Base-by-base conservation (phyloP, 129 eudicot genomes). In the Helichrysum umbraculigerum region DNA sequence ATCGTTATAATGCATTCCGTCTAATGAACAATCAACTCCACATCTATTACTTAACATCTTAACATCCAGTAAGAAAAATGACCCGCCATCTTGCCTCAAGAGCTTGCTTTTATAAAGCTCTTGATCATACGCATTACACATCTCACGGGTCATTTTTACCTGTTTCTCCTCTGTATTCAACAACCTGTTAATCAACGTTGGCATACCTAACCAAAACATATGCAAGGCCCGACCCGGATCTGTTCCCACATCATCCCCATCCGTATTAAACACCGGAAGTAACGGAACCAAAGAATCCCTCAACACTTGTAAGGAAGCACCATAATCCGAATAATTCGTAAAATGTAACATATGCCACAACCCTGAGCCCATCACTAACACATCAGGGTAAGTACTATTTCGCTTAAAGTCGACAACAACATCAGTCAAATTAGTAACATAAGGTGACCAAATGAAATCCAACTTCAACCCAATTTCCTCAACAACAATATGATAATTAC, bases 371-470 rank as follows among this genome's bases (percentile, higher is more conserved):
- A 94, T 86, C 17, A 94, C 89, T 64, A 94, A 71, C 59, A 94
- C 97, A 86, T 94, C 98, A 1, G 98, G 98, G 39, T 76, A 82
- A 3, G 65, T 78, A 64, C 60, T 81, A 41, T 85, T 86, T 33
- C 64, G 58, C 69, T 76, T 87, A 29, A 88, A 83, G 7, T 44
- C 76, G 11, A 60, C 14, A 52, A 86, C 57, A 51, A 87, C 47
- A 52, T 83, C 72, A 5, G 93, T 94, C 84, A 94, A 84, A 83
- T 94, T 91, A 6, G 42, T 68, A 20, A 72, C 88, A 50, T 87
- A 91, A 39, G 98, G 98, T 8, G 98, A 92, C 98, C 98, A 94
- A 6, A 94, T 0, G 44, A 94, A 94, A 85, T 91, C 98, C 88
- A 94, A 66, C 68, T 82, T 87, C 91, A 91, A 73, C 75, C 97